Conservation (phyloP, 208 protist species). For the Tetramitus jugosus region DNA sequence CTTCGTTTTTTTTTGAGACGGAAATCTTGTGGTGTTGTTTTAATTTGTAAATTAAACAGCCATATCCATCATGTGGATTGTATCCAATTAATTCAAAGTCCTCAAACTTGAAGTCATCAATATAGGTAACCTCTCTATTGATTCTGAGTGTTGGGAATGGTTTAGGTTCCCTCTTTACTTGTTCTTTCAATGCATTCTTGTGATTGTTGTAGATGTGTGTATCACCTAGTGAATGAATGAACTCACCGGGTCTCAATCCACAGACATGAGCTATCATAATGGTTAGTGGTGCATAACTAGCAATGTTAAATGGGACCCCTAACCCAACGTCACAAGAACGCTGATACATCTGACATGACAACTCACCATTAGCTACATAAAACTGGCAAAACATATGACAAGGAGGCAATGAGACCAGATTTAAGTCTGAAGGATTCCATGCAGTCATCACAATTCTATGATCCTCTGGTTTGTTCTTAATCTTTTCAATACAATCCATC, state of each 20-base stretch:
- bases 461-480: conserved; percentile 83
- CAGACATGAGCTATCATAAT: conserved; percentile 77
- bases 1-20: no score
- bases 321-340: conserved; percentile 90
- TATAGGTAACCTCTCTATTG: conserved; percentile 47
- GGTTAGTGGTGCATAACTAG: conserved; percentile 90
- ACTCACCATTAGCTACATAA: conserved; percentile 82
- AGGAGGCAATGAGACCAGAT: conserved; percentile 91
- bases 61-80: conserved; percentile 91
- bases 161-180: conserved; percentile 73
- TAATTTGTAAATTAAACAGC: conserved; percentile 73
- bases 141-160: conserved; percentile 73
- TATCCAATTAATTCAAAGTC: conserved; percentile 91
- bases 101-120: conserved; percentile 78
- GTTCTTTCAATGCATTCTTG: conserved; percentile 84
- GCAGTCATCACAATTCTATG: conserved; percentile 90
- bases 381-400: conserved; percentile 90
- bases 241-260: conserved; percentile 84
- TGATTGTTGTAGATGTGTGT: conserved; percentile 96
- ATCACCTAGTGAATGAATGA: conserved; percentile 94
- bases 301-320: conserved; percentile 98
- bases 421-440: conserved; percentile 89
- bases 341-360: conserved; percentile 87
- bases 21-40: no score
- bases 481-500: conserved; percentile 67